These are phyloP conservation scores for Gorgonomyces haynaldii DNA, from an alignment of 192 early-diverging fungal species.

Conservation along the genomic window DNA sequence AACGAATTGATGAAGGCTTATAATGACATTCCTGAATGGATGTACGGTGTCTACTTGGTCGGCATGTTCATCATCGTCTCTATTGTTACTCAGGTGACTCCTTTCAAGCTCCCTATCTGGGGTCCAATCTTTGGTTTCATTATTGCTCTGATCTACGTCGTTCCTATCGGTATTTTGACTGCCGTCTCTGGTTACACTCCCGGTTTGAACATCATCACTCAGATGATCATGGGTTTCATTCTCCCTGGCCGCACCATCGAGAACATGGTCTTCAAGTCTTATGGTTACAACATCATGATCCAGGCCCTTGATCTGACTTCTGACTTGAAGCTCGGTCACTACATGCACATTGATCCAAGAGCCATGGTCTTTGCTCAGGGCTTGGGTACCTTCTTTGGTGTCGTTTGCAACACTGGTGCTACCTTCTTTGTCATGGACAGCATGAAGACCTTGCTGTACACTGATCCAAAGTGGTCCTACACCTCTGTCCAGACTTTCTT, in stretches of 20 bases:
- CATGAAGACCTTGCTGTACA: too few relatives aligned
- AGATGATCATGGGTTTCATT: constrained; percentile 49
- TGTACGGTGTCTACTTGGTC: constrained; percentile 9
- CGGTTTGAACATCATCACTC: constrained; percentile 44
- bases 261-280: constrained; percentile 62
- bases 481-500: constrained; percentile 36
- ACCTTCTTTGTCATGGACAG: too few relatives aligned
- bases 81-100: constrained; percentile 7
- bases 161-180: constrained; percentile 54
- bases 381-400: constrained; percentile 53
- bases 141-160: constrained; percentile 35
- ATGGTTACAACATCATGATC: constrained; percentile 42
- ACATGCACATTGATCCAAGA: constrained; percentile 67
- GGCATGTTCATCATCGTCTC: background rate
- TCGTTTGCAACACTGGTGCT: constrained; percentile 56
- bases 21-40: constrained; percentile 15
- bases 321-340: constrained; percentile 54
- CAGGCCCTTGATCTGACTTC: constrained; percentile 51
- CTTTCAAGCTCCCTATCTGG: constrained; percentile 20
- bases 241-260: constrained; percentile 48
- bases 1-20: constrained; percentile 15
- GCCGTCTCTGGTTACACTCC: constrained; percentile 46
- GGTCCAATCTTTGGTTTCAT: constrained; percentile 20
- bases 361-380: constrained; percentile 69
- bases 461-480: constrained; percentile 2